Conservation (phyloP, 768 basidiomycete genomes). For the Infundibulicybe gibba region DNA sequence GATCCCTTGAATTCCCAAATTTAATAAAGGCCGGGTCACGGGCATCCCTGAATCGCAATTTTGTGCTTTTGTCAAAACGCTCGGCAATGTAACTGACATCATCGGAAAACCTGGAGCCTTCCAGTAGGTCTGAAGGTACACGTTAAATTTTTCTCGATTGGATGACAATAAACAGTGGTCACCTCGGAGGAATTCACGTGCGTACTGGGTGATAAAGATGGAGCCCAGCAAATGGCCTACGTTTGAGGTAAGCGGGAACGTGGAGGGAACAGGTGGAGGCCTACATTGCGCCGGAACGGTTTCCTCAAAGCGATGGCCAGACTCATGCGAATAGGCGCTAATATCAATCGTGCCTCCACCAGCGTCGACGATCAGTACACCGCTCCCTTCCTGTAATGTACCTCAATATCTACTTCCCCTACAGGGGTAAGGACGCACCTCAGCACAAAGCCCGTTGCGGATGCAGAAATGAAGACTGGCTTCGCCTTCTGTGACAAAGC, state of each 20-base stretch:
- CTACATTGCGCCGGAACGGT: background rate
- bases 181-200: slow-evolving; percentile 27
- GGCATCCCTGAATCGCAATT: slow-evolving; percentile 30
- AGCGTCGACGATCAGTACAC: slow-evolving; percentile 35
- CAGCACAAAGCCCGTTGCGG: slow-evolving; percentile 28
- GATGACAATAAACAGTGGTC: background rate
- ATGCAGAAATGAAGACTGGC: slow-evolving; percentile 60
- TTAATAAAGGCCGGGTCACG: slow-evolving; percentile 33
- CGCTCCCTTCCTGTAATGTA: slow-evolving; percentile 26
- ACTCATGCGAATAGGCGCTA: slow-evolving; percentile 23
- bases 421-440: too few species aligned
- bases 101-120: slow-evolving; percentile 28
- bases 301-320: background rate
- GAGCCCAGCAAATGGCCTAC: slow-evolving; percentile 37
- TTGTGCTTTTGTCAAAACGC: slow-evolving; percentile 37
- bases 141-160: background rate
- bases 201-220: slow-evolving; percentile 34
- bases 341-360: slow-evolving; percentile 41
- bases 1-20: slow-evolving; percentile 35
- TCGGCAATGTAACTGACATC: slow-evolving; percentile 31
- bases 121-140: slow-evolving; percentile 25
- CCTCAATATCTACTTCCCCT: too few species aligned
- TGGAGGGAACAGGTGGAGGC: background rate
- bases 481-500: slow-evolving; percentile 61
- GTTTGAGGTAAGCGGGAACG: background rate